These are phyloP conservation scores for Ogataea trehalophila DNA, from an alignment of 805 yeast species.

Conservation along the genomic window DNA sequence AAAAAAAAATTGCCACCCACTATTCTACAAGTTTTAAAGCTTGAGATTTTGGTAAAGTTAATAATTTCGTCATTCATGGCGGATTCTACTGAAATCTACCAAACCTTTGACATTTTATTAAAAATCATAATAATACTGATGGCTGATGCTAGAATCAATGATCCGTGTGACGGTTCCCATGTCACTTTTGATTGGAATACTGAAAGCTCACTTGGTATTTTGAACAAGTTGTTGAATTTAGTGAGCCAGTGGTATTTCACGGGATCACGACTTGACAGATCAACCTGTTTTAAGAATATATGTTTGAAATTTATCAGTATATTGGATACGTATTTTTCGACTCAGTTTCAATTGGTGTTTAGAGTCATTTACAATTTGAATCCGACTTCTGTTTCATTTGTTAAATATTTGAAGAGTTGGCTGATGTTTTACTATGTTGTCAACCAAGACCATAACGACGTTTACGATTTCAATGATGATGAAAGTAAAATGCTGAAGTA, in stretches of 20 bases:
- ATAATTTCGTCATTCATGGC: neutral
- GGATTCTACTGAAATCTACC: neutral
- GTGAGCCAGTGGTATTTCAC: constrained; percentile 8
- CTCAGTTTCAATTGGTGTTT: constrained; percentile 7
- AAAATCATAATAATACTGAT: constrained; percentile 2
- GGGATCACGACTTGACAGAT: neutral
- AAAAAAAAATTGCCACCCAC: constrained; percentile 8
- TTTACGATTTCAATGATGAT: constrained; percentile 2
- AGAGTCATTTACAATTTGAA: constrained; percentile 12
- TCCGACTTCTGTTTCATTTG: constrained; percentile 8
- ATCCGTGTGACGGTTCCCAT: constrained; percentile 8
- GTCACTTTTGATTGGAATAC: neutral
- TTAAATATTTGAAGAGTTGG: constrained; percentile 12
- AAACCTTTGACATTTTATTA: neutral
- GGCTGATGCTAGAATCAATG: constrained; percentile 13
- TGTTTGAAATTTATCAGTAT: constrained; percentile 1
- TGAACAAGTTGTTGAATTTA: constrained; percentile 9
- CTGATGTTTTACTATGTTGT: constrained; percentile 13
- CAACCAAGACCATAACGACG: constrained; percentile 10
- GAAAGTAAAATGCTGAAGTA: neutral
- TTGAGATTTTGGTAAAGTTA: constrained; percentile 5
- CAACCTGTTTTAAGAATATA: constrained; percentile 1
- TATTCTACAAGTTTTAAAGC: constrained; percentile 8
- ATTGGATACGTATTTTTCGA: constrained; percentile 3
- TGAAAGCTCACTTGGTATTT: constrained; percentile 9